Base-by-base conservation (phyloP, 148 eudicot genomes). In the Rhododendron molle region DNA sequence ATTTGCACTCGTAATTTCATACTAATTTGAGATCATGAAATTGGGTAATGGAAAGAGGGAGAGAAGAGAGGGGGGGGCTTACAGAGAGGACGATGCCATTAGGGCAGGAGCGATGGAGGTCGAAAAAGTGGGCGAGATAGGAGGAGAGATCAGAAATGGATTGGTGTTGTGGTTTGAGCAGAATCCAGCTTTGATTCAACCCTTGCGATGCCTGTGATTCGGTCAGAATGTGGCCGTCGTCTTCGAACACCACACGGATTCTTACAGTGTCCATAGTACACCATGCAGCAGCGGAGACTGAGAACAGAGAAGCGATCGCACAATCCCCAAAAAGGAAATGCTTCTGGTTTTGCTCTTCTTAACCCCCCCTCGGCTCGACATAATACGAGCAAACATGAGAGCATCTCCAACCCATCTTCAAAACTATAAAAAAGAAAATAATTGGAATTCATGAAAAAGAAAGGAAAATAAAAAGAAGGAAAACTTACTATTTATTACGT, bases 31-130 rank as follows among this genome's bases (percentile, higher is more conserved):
- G 67, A 23, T n/a, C n/a, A n/a, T 20, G n/a, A 23, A 38, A 80
- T 7, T 32, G 1, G 44, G 49, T 12, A 91, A 23, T 7, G 14
- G 0, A 76, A 49, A 50, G 78, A 86, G 86, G 58, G 28, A 38
- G 81, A 76, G 73, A 7, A 23, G 44, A 23, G 60, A 36, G 44
- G 44, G 44, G 44, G 7, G 44, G 44, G 71, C 77, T 43, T 93
- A 96, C 99, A 89, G 87, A 92, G 89, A 96, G 98, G 54, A 90
- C 60, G 81, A 96, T 77, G 89, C 99, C 98, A 88, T 93, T 47
- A 82, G 98, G 95, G 91, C 98, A 96, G 78, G 97, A 89, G 13
- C 85, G 77, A 80, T 84, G 83, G 86, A 96, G 96, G 79, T 87
- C 89, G 87, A 94, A 96, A 78, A 85, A 78, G 84, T 87, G 89